Evolutionary conservation across 768 basidiomycete genomes (phyloP).

Genomic region (Leccinum uliginosum): DNA sequence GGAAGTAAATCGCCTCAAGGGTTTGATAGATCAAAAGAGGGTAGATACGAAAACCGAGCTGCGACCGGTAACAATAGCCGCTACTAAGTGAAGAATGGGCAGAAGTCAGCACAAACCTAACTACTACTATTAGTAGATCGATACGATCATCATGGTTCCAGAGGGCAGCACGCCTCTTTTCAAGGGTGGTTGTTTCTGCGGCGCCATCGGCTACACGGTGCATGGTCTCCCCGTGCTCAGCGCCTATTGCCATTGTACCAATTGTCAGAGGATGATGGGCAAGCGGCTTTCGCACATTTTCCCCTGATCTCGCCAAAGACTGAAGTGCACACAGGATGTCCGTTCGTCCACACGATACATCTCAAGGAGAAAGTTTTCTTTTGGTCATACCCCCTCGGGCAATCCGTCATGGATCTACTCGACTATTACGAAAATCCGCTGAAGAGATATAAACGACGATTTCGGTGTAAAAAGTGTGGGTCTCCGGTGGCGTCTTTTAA

Average conservation of each 20-base stretch:
- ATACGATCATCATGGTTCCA: constrained; percentile 6
- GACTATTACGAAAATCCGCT: constrained; percentile 44
- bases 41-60: too few species aligned
- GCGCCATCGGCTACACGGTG: constrained; percentile 45
- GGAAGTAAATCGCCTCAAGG: not conserved
- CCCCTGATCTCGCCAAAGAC: not conserved
- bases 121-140: not conserved
- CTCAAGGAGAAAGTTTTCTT: constrained; percentile 45
- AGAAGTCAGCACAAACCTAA: too few species aligned
- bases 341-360: constrained; percentile 62
- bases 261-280: constrained; percentile 63
- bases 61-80: too few species aligned
- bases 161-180: constrained; percentile 20
- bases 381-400: constrained; percentile 39
- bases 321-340: constrained; percentile 29
- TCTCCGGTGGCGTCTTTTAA: constrained; percentile 50
- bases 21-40: too few species aligned
- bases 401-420: constrained; percentile 32
- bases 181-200: constrained; percentile 58
- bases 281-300: constrained; percentile 10
- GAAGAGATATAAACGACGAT: constrained; percentile 60
- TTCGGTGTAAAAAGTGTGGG: constrained; percentile 61
- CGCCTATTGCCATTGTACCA: constrained; percentile 67
- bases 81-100: too few species aligned
- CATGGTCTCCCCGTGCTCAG: constrained; percentile 46